Evolutionary conservation across 768 basidiomycete genomes (phyloP), one percentile per base, ranked within the genome.

Genomic region (Symmetrospora coprosmae): DNA sequence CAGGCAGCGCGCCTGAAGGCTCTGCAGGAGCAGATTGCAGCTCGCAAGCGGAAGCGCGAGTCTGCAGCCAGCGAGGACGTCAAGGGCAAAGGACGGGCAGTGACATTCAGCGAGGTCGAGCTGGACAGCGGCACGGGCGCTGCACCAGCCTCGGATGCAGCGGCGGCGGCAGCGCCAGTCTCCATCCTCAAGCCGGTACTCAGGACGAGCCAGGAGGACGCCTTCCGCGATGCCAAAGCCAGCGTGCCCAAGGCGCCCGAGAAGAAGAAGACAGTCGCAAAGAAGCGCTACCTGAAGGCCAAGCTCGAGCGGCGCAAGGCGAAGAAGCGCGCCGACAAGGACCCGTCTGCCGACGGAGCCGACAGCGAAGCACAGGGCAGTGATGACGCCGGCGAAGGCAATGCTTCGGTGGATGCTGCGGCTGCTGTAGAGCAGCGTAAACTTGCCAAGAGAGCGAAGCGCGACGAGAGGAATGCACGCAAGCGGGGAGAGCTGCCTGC

Each of bases 261-360:
- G 8, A 66, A 81, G 78, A 70, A 70, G 43, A 84, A 84, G 73
- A 85, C 85, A 1, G 82, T 78, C 59, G 82, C 84, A 1, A 85
- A 86, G 71, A 72, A 80, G 66, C 75, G 82, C 61, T 86, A 88
- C 70, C 74, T 86, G 40, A 81, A 79, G 68, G 80, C 80, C 49
- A 88, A 88, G 73, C 80, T 80, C 64, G 76, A 79, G 50, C 76
- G 82, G 56, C 78, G 79, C 69, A 85, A 83, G 60, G 72, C 75
- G 73, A 49, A 73, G 73, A 61, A 78, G 75, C 49, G 50, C 66
- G 23, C 68, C 72, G 9, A 65, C 8, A 71, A 70, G 50, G 65
- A 63, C 8, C 39, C 68, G 17, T 60, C 43, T 69, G 27, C 69
- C 67, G 55, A 41, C 21, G 34, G n/a, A 34, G 25, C 25, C 21